Base-by-base conservation (phyloP, 192 early-diverging fungal genomes). In the Backusella westeae region DNA sequence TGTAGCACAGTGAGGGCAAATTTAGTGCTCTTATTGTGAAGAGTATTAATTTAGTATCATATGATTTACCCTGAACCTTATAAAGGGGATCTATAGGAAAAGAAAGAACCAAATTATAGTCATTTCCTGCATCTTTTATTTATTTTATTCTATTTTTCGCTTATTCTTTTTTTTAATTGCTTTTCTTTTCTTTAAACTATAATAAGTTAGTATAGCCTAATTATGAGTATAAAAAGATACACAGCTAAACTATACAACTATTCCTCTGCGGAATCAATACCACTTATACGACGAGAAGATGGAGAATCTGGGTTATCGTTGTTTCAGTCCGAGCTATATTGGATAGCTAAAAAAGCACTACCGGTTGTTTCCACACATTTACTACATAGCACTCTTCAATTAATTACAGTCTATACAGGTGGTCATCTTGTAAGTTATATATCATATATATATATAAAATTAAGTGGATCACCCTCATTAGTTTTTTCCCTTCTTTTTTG, bases 271-370 rank as follows among this genome's bases (percentile, higher is more conserved):
- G 56, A 59, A 26, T 26, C 21, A 0, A 12, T 26, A 59, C 56
- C 56, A 29, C 56, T 59, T 59, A 10, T 59, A 26, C 56, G 12
- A 14, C 8, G 19, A 4, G 23, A 59, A 26, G 56, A 26, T 26
- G 23, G 4, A 4, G 56, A 59, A 59, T 23, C 56, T 26, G 23
- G 23, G 8, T 26, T 12, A n/a, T 26, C 21, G 3, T 26, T 59
- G 21, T 52, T 72, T 19, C 17, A 52, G 17, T 3, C 67, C 26
- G 79, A 80, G 53, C 15, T 75, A 44, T 59, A 46, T 35, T 82
- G 80, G 80, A 39, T 82, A 9, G 66, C 78, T 6, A 74, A 72
- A 46, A 85, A 86, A 29, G 77, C 85, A 8, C 0, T 80, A 14
- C 79, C 79, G 2, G 38, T 80, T 8, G 21, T 80, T 6, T 68